Base-by-base conservation (phyloP, 179 eudicot species). In the Silene vulgaris region DNA sequence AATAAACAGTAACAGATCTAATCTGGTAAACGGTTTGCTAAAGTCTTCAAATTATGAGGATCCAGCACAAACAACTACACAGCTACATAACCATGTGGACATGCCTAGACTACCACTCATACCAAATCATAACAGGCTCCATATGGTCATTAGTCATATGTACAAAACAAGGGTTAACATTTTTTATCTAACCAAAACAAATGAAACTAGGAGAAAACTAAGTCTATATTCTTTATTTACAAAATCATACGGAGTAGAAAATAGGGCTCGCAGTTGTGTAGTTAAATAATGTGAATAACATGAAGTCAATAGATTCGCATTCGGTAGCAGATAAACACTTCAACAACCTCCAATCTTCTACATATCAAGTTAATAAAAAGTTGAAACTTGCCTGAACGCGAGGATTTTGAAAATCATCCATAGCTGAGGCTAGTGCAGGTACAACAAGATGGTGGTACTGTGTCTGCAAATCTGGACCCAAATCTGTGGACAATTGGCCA, bases 341-440 rank as follows among this genome's bases (percentile, higher is more conserved):
- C 26, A 40, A 37, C 13, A 68, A 19, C 12, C 26, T 68, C 32
- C 45, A 12, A 20, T 45, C 16, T 9, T 69, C 11, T 11, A 26
- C 13, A 20, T 2, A 40, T 8, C 37, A 52, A 73, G 20, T 7
- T 4, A 5, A 21, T 8, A 21, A 2, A 13, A 73, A 61, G 16
- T 6, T 19, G 21, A 37, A 29, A 76, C 89, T 73, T 64, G 88
- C 98, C 98, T 92, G 98, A 4, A 95, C 99, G 74, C 99, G 85
- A 8, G 98, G 99, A 83, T 92, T 95, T 77, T 90, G 93, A 82
- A 89, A 88, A 81, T 95, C 97, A 74, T 95, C 99, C 97, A 95
- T 92, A 50, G 99, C 90, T 71, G 79, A 77, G 76, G 95, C 99
- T 74, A 95, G 85, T 43, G 99, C 92, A 45, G 99, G 97, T 73